Percentiles rank a stretch among this genome's conserved stretches.
phyloP scores from a whole-genome alignment of 2,329 filamentous ascomycete species.

The Venturia pyrina region DNA sequence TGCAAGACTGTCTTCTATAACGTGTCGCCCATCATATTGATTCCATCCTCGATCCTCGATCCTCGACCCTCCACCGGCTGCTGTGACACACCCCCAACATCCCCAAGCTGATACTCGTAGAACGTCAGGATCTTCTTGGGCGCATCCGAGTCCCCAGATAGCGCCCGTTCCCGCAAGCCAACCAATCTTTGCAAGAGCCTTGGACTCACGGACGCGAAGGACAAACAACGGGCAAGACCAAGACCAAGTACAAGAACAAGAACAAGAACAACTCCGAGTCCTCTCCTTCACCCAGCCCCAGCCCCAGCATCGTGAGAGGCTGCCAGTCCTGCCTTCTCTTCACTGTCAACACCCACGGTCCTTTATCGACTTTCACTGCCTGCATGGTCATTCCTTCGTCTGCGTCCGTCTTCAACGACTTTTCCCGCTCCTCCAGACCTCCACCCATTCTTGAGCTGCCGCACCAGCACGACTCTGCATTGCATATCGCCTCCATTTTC shows the following conservation, averaged over 20 bases:
- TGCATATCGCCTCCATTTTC: not conserved
- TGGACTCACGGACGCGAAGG: too few relatives aligned
- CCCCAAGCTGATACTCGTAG: not conserved
- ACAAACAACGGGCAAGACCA: too few relatives aligned
- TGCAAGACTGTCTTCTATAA: too few relatives aligned
- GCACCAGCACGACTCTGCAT: not conserved
- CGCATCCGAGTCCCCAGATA: not conserved
- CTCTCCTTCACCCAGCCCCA: not conserved
- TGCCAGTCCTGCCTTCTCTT: not conserved
- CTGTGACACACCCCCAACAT: not conserved
- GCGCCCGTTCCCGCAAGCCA: not conserved
- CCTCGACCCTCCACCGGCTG: too few relatives aligned
- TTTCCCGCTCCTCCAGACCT: not conserved
- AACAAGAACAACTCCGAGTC: not conserved
- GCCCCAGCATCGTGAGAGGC: not conserved
- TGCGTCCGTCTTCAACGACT: not conserved
- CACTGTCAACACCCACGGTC: not conserved
- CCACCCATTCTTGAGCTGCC: not conserved
- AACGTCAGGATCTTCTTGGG: not conserved
- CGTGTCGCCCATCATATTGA: too few relatives aligned
- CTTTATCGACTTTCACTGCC: not conserved
- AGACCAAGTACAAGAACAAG: too few relatives aligned
- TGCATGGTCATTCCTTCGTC: not conserved
- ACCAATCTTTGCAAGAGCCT: not conserved
- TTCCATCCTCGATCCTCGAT: too few relatives aligned